Conservation (phyloP, 164 flowering plant genomes). For the Akebia trifoliata region DNA sequence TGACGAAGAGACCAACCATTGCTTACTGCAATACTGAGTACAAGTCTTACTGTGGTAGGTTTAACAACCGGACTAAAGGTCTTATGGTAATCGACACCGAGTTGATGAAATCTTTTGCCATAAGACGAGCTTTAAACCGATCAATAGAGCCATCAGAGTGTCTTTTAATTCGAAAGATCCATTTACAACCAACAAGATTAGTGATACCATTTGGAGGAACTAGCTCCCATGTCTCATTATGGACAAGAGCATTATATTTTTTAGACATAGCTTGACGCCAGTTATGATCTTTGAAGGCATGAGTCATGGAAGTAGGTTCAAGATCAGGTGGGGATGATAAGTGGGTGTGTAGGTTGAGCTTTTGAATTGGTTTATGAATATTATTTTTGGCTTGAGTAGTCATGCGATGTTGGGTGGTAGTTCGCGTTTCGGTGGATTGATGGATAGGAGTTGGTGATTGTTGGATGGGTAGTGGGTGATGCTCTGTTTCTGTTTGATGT, state of each 20-base stretch:
- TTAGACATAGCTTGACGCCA: neutral
- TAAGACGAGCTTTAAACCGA: neutral
- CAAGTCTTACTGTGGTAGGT: too few relatives aligned
- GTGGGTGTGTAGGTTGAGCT: neutral
- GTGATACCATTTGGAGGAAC: neutral
- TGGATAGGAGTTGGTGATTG: neutral
- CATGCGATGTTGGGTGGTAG: neutral
- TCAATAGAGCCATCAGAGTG: neutral
- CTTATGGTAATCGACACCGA: neutral
- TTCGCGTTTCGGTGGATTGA: neutral
- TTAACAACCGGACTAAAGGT: neutral
- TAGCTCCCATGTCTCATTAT: neutral
- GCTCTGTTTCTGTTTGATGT: too few relatives aligned
- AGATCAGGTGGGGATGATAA: neutral
- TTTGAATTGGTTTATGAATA: neutral
- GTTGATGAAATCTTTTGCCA: neutral
- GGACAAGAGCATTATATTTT: neutral
- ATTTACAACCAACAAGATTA: neutral
- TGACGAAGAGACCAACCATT: too few relatives aligned
- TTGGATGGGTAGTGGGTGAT: neutral
- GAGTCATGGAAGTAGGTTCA: neutral
- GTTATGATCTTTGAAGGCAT: neutral
- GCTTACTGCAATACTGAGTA: too few relatives aligned
- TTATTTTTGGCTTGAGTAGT: neutral
- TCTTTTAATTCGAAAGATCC: too few relatives aligned